A percentile compares a stretch with the other conserved stretches of the same genome.
Evolutionary conservation across 2,329 filamentous ascomycete species (phyloP).

Genomic region (Lecanicillium sp.): DNA sequence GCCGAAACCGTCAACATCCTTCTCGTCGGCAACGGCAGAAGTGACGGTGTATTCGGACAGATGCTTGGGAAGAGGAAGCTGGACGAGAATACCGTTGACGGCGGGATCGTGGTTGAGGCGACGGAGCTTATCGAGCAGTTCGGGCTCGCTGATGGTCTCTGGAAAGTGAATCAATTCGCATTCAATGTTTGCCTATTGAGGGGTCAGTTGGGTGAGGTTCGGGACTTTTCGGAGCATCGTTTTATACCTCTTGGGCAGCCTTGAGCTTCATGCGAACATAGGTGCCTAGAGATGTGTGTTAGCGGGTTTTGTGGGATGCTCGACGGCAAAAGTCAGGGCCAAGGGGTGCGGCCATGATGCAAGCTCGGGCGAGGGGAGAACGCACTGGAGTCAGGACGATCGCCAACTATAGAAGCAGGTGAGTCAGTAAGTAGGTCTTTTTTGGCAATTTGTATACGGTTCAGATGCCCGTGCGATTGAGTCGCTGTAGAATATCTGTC

Average conservation of each 20-base stretch:
- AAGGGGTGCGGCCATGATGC: background rate
- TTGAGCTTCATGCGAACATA: slow-evolving; percentile 99
- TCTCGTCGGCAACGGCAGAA: slow-evolving; percentile 82
- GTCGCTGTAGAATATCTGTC: background rate
- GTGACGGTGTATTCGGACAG: slow-evolving; percentile 88
- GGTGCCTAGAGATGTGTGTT: slow-evolving; percentile 53
- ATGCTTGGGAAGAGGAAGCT: slow-evolving; percentile 81
- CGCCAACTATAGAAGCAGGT: slow-evolving; percentile 58
- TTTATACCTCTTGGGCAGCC: slow-evolving; percentile 75
- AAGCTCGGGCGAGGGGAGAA: slow-evolving; percentile 14
- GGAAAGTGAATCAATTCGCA: slow-evolving; percentile 82
- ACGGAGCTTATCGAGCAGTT: slow-evolving; percentile 76
- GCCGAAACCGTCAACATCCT: slow-evolving; percentile 97
- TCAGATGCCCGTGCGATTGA: background rate
- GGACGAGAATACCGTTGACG: slow-evolving; percentile 89
- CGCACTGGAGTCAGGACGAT: slow-evolving; percentile 81
- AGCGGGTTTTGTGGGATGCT: slow-evolving; percentile 12
- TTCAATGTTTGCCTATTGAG: slow-evolving; percentile 67
- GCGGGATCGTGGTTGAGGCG: slow-evolving; percentile 77
- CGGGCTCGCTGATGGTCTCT: slow-evolving; percentile 71
- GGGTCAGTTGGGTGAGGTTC: slow-evolving; percentile 6
- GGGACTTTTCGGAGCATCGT: background rate
- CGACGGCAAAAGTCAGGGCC: slow-evolving; percentile 6
- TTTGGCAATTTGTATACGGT: too few species aligned
- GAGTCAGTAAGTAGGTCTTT: slow-evolving; percentile 15